Percentiles rank a stretch among this genome's conserved stretches.
Evolutionary conservation across 768 basidiomycete genomes (phyloP).

Genomic region (Mycena filopes): DNA sequence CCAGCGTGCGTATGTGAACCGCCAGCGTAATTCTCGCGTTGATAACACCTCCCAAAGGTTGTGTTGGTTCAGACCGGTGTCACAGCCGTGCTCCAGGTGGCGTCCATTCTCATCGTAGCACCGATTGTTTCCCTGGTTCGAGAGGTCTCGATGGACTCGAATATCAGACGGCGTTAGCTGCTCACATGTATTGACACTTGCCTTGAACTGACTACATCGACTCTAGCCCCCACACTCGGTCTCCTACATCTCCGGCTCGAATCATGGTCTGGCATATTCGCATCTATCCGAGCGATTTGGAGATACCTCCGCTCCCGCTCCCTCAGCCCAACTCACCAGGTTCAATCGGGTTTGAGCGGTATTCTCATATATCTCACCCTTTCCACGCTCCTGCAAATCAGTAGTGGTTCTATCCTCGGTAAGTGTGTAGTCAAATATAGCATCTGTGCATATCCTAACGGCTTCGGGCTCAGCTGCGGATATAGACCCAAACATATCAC

Average conservation of each 20-base stretch:
- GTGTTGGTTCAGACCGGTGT: slow-evolving; percentile 11
- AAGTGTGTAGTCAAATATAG: too few species aligned
- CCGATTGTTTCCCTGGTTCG: slow-evolving; percentile 2
- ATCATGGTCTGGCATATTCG: slow-evolving; percentile 17
- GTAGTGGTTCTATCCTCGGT: slow-evolving; percentile 27
- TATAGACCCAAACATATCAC: too few species aligned
- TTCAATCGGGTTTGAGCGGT: neutral
- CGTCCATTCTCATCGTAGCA: slow-evolving; percentile 11
- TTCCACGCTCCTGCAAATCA: slow-evolving; percentile 20
- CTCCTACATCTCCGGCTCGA: slow-evolving; percentile 24
- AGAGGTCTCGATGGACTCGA: slow-evolving; percentile 10
- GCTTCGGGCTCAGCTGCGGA: neutral
- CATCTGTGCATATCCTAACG: neutral
- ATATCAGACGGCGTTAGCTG: slow-evolving; percentile 3
- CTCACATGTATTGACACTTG: neutral
- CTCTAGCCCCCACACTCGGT: slow-evolving; percentile 19
- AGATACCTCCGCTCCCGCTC: slow-evolving; percentile 8
- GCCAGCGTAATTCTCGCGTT: too few species aligned
- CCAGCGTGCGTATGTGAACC: too few species aligned
- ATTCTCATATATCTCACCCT: slow-evolving; percentile 18
- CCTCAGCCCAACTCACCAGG: neutral
- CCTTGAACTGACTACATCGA: neutral
- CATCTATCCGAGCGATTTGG: slow-evolving; percentile 14
- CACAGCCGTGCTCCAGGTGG: slow-evolving; percentile 8
- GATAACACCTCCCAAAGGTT: too few species aligned